Evolutionary conservation across 2,329 filamentous ascomycete species (phyloP), one percentile per base, ranked within the genome.

Genomic region (Cladophialophora psammophila): DNA sequence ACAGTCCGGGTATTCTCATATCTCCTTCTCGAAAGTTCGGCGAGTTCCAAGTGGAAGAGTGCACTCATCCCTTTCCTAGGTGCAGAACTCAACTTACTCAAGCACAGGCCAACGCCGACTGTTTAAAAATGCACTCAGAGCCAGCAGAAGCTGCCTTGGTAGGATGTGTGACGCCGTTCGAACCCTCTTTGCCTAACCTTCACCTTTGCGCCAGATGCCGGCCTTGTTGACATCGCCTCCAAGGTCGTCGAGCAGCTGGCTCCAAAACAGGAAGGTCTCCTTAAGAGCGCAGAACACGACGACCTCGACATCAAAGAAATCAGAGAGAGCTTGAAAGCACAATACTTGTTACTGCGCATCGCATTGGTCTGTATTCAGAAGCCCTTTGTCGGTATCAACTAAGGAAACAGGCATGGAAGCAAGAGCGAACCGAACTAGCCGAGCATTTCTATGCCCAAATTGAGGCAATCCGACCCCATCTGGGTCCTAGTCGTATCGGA

Each of bases 361-460:
- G 83, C 85, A 36, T 76, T 95, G 77, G 92, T 93, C 78, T 76
- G 83, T 71, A 18, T 60, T 58, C 38, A 5, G 3, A 35, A 26
- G 12, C 26, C 32, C 48, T 45, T 18, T 5, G 34, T 3, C 31
- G 8, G 38, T 32, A 31, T 34, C 1, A 7, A 26, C 64, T 35
- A 59, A 71, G 61, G 48, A 69, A 32, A 20, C n/a, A 94, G 92
- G 86, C 89, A 35, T 96, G 90, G 88, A 88, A 88, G 72, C 89
- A 93, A 74, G 83, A 87, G 48, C 86, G 90, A 48, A 82, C 91
- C 13, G 91, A 94, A 65, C 85, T 93, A 56, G 91, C 92, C 34
- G 92, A 96, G 63, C 88, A 92, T 76, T 88, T 95, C 83, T 94
- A 90, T 76, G 78, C 78, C 40, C 91, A 91, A 72, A 78, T 87